Conservation (phyloP, 345 rosid genomes). For the Camelina laxa region DNA sequence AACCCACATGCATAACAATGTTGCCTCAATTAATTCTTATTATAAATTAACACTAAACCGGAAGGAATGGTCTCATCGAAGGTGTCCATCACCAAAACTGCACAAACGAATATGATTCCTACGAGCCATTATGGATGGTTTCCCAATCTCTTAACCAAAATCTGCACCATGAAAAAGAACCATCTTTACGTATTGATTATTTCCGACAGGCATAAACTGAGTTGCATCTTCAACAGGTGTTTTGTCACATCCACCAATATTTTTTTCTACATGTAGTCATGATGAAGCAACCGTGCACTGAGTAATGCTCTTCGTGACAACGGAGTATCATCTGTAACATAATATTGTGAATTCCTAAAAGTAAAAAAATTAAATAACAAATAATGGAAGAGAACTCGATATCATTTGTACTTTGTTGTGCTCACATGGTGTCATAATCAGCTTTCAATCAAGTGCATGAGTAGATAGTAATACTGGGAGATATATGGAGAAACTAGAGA, state of each 20-base stretch:
- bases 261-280: conserved; percentile 7
- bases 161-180: conserved; percentile 16
- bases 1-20: background rate
- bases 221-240: conserved; percentile 13
- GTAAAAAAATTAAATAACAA: background rate
- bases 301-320: conserved; percentile 7
- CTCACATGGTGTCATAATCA: conserved; percentile 9
- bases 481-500: no score
- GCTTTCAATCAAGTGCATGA: conserved; percentile 16
- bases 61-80: conserved; percentile 22
- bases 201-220: conserved; percentile 23
- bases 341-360: background rate
- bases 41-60: background rate
- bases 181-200: conserved; percentile 38
- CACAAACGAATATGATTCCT: conserved; percentile 33
- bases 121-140: conserved; percentile 15
- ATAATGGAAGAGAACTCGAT: conserved; percentile 12
- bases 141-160: conserved; percentile 29
- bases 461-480: background rate
- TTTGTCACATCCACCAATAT: conserved; percentile 8
- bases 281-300: conserved; percentile 28
- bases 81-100: conserved; percentile 25
- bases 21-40: background rate
- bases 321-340: conserved; percentile 2
- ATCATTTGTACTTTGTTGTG: conserved; percentile 6